These are phyloP conservation scores for Pecoramyces ruminantium DNA, from an alignment of 192 early-diverging fungal genomes.

Conservation along the genomic window DNA sequence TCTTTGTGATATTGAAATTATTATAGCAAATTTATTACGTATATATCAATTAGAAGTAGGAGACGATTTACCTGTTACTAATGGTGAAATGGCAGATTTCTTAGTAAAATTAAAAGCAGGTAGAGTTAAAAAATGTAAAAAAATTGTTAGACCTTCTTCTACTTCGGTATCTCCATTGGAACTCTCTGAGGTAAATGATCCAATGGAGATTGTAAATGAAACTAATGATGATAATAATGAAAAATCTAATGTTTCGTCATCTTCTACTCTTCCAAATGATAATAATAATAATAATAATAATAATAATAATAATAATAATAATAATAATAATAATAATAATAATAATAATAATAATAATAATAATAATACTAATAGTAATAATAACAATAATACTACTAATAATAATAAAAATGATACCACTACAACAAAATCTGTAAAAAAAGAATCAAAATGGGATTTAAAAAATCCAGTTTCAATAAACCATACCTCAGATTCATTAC, in stretches of 20 bases:
- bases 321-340: too few relatives aligned
- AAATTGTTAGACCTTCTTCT: not conserved
- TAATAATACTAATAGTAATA: too few relatives aligned
- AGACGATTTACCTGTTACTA: not conserved
- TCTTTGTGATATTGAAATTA: conserved; percentile 38
- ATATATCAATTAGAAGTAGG: not conserved
- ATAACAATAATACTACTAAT: too few relatives aligned
- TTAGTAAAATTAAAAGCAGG: not conserved
- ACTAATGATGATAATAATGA: too few relatives aligned
- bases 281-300: too few relatives aligned
- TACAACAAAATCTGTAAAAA: not conserved
- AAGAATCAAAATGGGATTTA: not conserved
- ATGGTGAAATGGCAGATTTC: not conserved
- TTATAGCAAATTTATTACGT: conserved; percentile 22
- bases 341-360: too few relatives aligned
- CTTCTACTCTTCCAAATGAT: not conserved
- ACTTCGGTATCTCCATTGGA: not conserved
- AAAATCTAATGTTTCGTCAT: too few relatives aligned
- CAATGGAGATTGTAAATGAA: not conserved
- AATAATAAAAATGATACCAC: not conserved
- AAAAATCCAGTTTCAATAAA: not conserved
- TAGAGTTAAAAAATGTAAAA: not conserved
- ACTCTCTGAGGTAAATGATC: not conserved
- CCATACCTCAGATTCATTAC: not conserved
- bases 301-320: too few relatives aligned